Base-by-base conservation (phyloP, 345 rosid species). In the Citrus cavaleriei region DNA sequence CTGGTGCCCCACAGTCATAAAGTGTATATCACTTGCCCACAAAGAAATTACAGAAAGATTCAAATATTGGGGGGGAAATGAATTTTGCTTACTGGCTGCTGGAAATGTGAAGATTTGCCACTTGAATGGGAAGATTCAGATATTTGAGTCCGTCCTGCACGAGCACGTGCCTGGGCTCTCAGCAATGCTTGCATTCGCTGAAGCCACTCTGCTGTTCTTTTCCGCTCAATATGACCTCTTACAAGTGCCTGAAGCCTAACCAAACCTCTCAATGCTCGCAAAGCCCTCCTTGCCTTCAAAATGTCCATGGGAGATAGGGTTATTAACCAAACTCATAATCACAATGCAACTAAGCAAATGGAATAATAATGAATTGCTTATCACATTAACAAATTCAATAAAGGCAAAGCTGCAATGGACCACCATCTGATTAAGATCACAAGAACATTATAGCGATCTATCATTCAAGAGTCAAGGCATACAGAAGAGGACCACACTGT, bases 221-320 rank as follows among this genome's bases (percentile, higher is more conserved):
- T 97, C 77, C 99, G 84, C 84, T 90, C 92, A 5, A 94, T 89
- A 76, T 94, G 93, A 14, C 99, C 98, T 85, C 99, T 92, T n/a
- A 93, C 97, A 46, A 93, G 81, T 0, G 98, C 98, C 77, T 97
- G 97, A 82, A 97, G 96, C 91, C 90, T 91, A n/a, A 97, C 98
- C 81, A 97, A 78, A n/a, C 95, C 95, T 82, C 84, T 97, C 16
- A 97, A 72, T 30, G 99, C 99, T n/a, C 98, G 88, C 85, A 94
- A 83, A 0, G 99, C 98, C 82, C 95, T 88, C 76, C 90, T 90
- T 6, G 99, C 98, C 97, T 93, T 68, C 34, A 79, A 54, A 69
- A 40, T 30, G 37, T 24, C 65, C 63, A 35, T 1, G 42, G 2
- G 58, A 28, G 7, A 28, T 16, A 13, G 21, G 8, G 59, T 27